Conservation (phyloP, 1,284 basidiomycete genomes). For the Sanghuangporus sanghuang region DNA sequence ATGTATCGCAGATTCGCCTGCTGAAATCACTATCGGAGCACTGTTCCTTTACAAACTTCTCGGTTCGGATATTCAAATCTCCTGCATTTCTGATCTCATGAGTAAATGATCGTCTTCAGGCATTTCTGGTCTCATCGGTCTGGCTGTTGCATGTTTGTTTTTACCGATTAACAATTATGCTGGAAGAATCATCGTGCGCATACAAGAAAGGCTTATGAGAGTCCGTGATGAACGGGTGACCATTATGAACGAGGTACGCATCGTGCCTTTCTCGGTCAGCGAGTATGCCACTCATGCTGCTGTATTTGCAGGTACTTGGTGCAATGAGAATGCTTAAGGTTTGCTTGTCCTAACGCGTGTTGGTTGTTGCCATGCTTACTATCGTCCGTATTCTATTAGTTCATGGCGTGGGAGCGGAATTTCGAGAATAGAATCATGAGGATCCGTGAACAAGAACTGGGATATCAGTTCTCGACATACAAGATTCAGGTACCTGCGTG, state of each 20-base stretch:
- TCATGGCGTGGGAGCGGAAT: slow-evolving; percentile 93
- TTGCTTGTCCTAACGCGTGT: not conserved
- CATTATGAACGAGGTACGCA: slow-evolving; percentile 81
- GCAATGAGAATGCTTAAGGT: slow-evolving; percentile 93
- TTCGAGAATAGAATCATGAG: slow-evolving; percentile 76
- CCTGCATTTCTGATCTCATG: not conserved
- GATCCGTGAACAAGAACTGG: slow-evolving; percentile 74
- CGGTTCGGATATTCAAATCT: slow-evolving; percentile 37
- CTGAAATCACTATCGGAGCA: slow-evolving; percentile 79
- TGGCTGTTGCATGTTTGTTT: slow-evolving; percentile 79
- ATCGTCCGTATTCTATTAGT: slow-evolving; percentile 36
- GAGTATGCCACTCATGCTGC: not conserved
- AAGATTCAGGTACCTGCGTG: slow-evolving; percentile 59
- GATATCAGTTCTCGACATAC: slow-evolving; percentile 82
- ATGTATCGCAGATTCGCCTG: slow-evolving; percentile 61
- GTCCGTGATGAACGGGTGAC: slow-evolving; percentile 85
- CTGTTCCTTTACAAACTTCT: slow-evolving; percentile 78
- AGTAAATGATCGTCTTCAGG: slow-evolving; percentile 27
- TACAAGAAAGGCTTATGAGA: slow-evolving; percentile 89
- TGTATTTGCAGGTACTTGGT: slow-evolving; percentile 56
- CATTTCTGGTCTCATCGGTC: slow-evolving; percentile 73
- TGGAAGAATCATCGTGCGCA: slow-evolving; percentile 75
- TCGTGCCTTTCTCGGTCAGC: not conserved
- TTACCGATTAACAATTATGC: slow-evolving; percentile 86
- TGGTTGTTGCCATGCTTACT: not conserved